A percentile compares a stretch with the other conserved stretches of the same genome.
These are phyloP conservation scores for Penicillium alfredii DNA, from an alignment of 495 filamentous ascomycete species.

Conservation along the genomic window DNA sequence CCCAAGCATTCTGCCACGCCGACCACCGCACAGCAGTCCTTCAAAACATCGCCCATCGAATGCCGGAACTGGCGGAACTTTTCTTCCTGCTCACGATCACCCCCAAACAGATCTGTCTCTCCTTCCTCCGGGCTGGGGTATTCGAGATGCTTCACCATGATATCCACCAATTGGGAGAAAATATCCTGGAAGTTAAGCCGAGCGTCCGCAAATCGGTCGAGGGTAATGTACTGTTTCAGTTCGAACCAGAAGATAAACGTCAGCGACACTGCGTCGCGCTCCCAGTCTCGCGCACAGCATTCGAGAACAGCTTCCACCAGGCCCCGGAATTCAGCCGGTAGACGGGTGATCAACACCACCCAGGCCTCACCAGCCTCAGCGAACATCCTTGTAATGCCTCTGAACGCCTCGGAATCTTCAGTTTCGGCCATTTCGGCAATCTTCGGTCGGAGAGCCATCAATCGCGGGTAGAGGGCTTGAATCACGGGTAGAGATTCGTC, in stretches of 20 bases:
- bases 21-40: conserved; percentile 95
- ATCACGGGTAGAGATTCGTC: conserved; percentile 75
- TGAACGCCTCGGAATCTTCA: conserved; percentile 83
- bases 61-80: conserved; percentile 96
- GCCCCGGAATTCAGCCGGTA: conserved; percentile 73
- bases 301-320: conserved; percentile 88
- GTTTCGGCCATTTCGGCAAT: conserved; percentile 68
- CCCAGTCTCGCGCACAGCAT: conserved; percentile 78
- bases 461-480: conserved; percentile 72
- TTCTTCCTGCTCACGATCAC: conserved; percentile 92
- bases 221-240: conserved; percentile 87
- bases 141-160: conserved; percentile 88
- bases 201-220: conserved; percentile 83
- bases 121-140: conserved; percentile 76
- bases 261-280: conserved; percentile 79
- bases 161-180: conserved; percentile 81
- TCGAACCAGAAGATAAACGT: conserved; percentile 99
- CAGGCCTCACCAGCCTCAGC: conserved; percentile 92
- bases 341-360: conserved; percentile 80
- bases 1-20: conserved; percentile 82
- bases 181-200: conserved; percentile 67
- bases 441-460: conserved; percentile 72
- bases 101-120: conserved; percentile 83
- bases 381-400: conserved; percentile 81
- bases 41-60: conserved; percentile 95